Evolutionary conservation across 225 moss, liverwort and hornwort species (phyloP), one percentile per base, ranked within the genome.

Genomic region (Polytrichum formosum): DNA sequence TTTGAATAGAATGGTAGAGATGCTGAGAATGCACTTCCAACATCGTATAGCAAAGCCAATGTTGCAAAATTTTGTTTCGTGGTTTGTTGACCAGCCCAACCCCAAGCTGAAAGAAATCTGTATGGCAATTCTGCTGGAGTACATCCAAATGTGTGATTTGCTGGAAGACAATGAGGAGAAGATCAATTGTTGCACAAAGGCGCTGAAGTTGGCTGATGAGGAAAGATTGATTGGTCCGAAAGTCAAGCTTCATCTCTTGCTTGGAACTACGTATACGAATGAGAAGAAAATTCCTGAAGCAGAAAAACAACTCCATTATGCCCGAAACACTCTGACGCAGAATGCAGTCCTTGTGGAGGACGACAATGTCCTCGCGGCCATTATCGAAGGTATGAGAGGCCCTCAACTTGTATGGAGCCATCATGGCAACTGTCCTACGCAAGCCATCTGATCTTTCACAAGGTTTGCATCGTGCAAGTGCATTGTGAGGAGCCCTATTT

Each of bases 21-120:
- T 9, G 29, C 20, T 67, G 67, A 67, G 21, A 23, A 16, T 18
- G 19, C 23, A 18, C 35, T 67, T 37, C 21, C 37, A 31, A 13
- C 18, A 67, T 53, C 31, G 35, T 67, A 13, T 23, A 6, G 67
- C 67, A 67, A 67, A 46, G 67, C 35, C 67, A 67, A 67, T 67
- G 67, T 37, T 67, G 67, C 67, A 67, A 67, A 31, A 67, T 53
- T 6, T 35, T 67, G 67, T 67, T 1, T 28, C 20, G 0, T 31
- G 31, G 29, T 67, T 67, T 28, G 28, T 23, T 37, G 35, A 31
- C 31, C 67, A 67, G 35, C 23, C 35, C 35, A 20, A 67, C 23
- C 19, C 21, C 9, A 21, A 22, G 18, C 5, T 53, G 67, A 31
- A 67, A 31, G 29, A 17, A 31, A 5, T 67, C 18, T 18, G 18